Percentiles rank a stretch among this genome's conserved stretches.
Evolutionary conservation across 441 rosid genomes (phyloP).

Genomic region (Daphne laureola): DNA sequence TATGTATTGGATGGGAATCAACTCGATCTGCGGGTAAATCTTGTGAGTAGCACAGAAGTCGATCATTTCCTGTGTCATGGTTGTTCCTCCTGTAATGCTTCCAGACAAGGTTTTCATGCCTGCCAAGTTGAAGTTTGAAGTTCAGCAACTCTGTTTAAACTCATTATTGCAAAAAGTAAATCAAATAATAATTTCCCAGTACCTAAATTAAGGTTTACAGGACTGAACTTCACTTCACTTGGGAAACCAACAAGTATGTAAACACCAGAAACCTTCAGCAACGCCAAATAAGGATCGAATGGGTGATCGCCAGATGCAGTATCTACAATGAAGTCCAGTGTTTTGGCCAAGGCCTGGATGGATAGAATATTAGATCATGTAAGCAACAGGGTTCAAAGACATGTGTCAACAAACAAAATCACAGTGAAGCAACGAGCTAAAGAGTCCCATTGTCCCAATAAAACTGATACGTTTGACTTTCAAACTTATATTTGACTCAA

Average conservation of each 20-base stretch:
- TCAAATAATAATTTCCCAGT: background rate
- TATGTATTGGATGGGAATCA: slow-evolving; percentile 53
- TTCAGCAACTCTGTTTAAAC: background rate
- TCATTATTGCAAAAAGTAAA: background rate
- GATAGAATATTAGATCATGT: background rate
- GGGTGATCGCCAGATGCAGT: slow-evolving; percentile 86
- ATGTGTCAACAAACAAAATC: background rate
- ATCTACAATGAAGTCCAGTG: slow-evolving; percentile 71
- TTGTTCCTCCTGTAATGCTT: slow-evolving; percentile 65
- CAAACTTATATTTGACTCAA: background rate
- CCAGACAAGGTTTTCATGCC: slow-evolving; percentile 64
- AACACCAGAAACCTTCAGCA: slow-evolving; percentile 57
- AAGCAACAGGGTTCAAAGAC: slow-evolving; percentile 4
- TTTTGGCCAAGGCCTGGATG: slow-evolving; percentile 47
- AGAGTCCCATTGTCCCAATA: background rate
- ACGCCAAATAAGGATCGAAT: slow-evolving; percentile 71
- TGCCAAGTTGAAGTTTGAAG: slow-evolving; percentile 18
- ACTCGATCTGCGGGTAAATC: slow-evolving; percentile 62
- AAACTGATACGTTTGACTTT: background rate
- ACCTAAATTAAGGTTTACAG: slow-evolving; percentile 61
- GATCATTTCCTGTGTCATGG: slow-evolving; percentile 63
- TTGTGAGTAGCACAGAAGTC: slow-evolving; percentile 57
- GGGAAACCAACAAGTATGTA: slow-evolving; percentile 72
- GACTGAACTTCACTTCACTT: slow-evolving; percentile 69
- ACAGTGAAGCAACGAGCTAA: background rate